phyloP scores from a whole-genome alignment of 257 asterid genomes.

The Thymus quinquecostatus region DNA sequence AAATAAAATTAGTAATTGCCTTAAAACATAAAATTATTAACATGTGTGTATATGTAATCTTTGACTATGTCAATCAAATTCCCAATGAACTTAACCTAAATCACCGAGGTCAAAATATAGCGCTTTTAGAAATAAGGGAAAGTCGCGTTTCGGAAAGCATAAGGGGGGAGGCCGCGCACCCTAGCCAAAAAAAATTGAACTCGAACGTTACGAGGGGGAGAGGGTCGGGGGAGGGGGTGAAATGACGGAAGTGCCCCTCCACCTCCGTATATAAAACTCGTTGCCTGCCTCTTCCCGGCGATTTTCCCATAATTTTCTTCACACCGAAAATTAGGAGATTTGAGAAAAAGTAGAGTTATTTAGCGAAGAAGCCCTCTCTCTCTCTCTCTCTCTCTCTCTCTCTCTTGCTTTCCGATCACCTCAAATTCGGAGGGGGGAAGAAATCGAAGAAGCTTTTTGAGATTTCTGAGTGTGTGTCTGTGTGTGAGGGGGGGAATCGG shows the following conservation, averaged over 20 bases:
- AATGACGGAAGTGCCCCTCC: constrained; percentile 38
- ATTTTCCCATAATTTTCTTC: constrained; percentile 42
- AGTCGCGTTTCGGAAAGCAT: constrained; percentile 1
- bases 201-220: constrained; percentile 27
- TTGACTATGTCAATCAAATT: no score
- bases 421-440: neutral
- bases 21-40: no score
- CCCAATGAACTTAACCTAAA: no score
- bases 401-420: constrained; percentile 15
- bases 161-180: constrained; percentile 26
- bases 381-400: no score
- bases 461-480: constrained; percentile 19
- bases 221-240: neutral
- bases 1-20: no score
- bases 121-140: neutral
- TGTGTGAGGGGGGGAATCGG: constrained; percentile 15
- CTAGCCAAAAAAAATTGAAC: constrained; percentile 31
- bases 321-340: constrained; percentile 27
- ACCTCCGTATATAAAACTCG: constrained; percentile 35
- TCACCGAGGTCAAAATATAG: neutral
- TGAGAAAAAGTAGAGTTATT: constrained; percentile 4
- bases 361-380: constrained; percentile 37
- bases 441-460: neutral
- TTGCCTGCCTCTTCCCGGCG: constrained; percentile 52
- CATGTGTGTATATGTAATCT: no score